These are phyloP conservation scores for Coemansia pectinata DNA, from an alignment of 192 early-diverging fungal species.

Conservation along the genomic window DNA sequence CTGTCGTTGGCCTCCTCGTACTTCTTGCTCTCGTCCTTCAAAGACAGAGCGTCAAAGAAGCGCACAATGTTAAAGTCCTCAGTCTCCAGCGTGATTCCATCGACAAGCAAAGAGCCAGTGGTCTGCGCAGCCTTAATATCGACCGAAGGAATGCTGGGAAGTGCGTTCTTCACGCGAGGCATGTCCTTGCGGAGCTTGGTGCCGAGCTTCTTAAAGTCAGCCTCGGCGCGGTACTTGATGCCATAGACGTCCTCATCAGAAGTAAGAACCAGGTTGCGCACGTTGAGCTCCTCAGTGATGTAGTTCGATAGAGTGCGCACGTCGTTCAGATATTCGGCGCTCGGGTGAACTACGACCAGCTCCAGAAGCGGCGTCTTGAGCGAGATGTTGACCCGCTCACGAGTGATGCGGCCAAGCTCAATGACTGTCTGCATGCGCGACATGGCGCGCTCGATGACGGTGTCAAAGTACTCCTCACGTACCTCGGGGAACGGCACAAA, in stretches of 20 bases:
- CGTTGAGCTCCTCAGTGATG: constrained; percentile 91
- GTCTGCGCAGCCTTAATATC: constrained; percentile 81
- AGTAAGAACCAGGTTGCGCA: constrained; percentile 84
- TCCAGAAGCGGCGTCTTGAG: constrained; percentile 95
- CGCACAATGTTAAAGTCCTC: constrained; percentile 87
- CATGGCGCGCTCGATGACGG: constrained; percentile 92
- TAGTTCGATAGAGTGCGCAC: constrained; percentile 81
- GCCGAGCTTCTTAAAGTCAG: constrained; percentile 89
- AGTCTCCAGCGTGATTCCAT: constrained; percentile 74
- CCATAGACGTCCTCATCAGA: constrained; percentile 89
- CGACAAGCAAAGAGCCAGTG: constrained; percentile 68
- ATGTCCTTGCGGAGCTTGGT: constrained; percentile 88
- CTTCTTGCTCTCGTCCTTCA: constrained; percentile 44
- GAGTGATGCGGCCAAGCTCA: constrained; percentile 87
- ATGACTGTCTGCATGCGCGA: constrained; percentile 96
- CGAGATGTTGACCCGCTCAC: constrained; percentile 88
- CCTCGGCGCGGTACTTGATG: constrained; percentile 89
- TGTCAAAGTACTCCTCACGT: constrained; percentile 95
- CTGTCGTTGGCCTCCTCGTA: constrained; percentile 78
- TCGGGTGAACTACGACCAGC: constrained; percentile 87
- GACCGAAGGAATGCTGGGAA: constrained; percentile 70
- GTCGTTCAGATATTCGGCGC: constrained; percentile 86
- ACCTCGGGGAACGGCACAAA: constrained; percentile 93
- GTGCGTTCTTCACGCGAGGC: constrained; percentile 81
- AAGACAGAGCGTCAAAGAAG: constrained; percentile 73